Evolutionary conservation across 768 basidiomycete genomes (phyloP), one percentile per base, ranked within the genome.

Genomic region (Kwoniella mangroviensis): DNA sequence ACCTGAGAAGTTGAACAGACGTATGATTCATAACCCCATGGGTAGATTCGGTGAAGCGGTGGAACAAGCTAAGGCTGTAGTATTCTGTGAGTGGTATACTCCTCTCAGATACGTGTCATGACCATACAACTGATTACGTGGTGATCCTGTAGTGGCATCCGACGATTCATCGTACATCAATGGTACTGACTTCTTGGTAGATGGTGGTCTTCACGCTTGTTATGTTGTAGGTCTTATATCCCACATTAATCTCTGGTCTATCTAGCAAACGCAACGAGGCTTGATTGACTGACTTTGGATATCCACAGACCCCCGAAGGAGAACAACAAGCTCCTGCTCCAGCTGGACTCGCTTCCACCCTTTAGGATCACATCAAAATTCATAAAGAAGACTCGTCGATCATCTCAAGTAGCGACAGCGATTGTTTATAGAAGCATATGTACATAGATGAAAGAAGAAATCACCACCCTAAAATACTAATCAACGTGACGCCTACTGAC

Each of bases 161-260:
- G 92, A 95, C 83, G 97, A 99, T 61, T 94, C 93, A 76, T 94
- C 92, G 82, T 99, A 96, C 82, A 88, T 98, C 82, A 99, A 94
- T 24, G 95, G 96, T 76, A 90, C 90, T 61, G 96, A 98, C 83
- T 94, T 98, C 86, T 90, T 90, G 79, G 97, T 99, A 53, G 97
- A 98, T 74, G 97, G 97, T 41, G 97, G 97, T 40, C 86, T 99
- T 72, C 88, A 91, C 62, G 90, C 91, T 11, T 93, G 92, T 79
- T 99, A 99, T 82, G 94, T 98, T 22, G 83, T 84, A 62, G 67
- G 84, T 83, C 12, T 19, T 28, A 28, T 28, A 28, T 28, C 28
- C 6, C 28, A 28, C 4, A 28, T 5, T 28, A 28, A 28, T 28
- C n/a, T n/a, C n/a, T n/a, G n/a, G n/a, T n/a, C n/a, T n/a, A n/a